These are phyloP conservation scores for Chamaenerion angustifolium DNA, from an alignment of 345 rosid genomes.

Conservation along the genomic window DNA sequence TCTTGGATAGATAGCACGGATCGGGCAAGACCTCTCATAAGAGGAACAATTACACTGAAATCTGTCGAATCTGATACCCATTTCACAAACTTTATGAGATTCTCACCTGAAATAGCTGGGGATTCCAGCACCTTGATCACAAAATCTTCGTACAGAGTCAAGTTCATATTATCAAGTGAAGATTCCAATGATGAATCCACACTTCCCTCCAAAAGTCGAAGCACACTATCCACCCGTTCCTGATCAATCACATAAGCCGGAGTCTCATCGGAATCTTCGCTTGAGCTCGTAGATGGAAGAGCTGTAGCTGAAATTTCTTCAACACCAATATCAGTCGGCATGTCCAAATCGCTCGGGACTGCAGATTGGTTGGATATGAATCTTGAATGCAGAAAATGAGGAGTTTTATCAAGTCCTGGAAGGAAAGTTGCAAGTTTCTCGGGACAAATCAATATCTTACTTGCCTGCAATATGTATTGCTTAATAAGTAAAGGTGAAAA, in stretches of 20 bases:
- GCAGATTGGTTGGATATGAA: slow-evolving; percentile 2
- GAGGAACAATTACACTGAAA: slow-evolving; percentile 18
- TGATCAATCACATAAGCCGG: slow-evolving; percentile 25
- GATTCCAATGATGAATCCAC: slow-evolving; percentile 44
- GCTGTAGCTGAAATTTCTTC: neutral
- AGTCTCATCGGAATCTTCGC: neutral
- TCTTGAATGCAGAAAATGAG: neutral
- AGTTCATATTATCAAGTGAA: slow-evolving; percentile 25
- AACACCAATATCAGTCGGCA: neutral
- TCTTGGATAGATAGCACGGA: slow-evolving; percentile 22
- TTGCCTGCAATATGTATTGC: no score
- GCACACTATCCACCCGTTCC: slow-evolving; percentile 41
- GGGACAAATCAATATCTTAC: neutral
- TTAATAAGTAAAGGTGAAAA: no score
- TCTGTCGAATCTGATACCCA: slow-evolving; percentile 34
- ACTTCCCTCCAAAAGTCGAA: slow-evolving; percentile 51
- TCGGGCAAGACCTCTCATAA: slow-evolving; percentile 32
- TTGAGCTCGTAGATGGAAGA: neutral
- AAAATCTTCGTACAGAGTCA: slow-evolving; percentile 35
- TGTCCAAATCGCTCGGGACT: neutral
- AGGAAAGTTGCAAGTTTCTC: neutral
- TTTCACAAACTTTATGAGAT: slow-evolving; percentile 41
- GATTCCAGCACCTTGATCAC: slow-evolving; percentile 43
- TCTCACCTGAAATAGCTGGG: slow-evolving; percentile 37
- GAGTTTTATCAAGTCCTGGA: neutral